Base-by-base conservation (phyloP, 2,329 filamentous ascomycete genomes). In the Fusarium sp. region DNA sequence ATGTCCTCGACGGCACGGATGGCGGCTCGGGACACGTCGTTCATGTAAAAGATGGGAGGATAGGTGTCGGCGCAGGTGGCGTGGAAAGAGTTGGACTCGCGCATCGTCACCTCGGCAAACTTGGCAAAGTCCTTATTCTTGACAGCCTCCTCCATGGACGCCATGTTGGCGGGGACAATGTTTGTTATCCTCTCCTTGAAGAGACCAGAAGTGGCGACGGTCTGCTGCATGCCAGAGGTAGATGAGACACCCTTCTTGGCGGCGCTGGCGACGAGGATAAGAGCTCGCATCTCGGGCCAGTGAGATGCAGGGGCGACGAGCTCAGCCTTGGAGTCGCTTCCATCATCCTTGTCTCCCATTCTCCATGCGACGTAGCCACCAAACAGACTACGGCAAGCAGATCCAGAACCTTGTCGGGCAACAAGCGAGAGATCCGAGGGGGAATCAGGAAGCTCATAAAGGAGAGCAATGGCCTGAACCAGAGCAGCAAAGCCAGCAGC, bases 11-110 rank as follows among this genome's bases (percentile, higher is more conserved):
- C 95, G 17, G 94, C 91, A 61, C 94, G 89, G 69, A 99, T 94
- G 7, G 96, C 95, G 1, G 96, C 94, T 40, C 93, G 88, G 22
- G 93, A 96, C 17, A 96, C 92, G 81, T 99, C 96, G 84, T 98
- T 99, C 88, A 99, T 92, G 87, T 99, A 99, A 84, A 98, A 98
- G 81, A 99, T 99, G 20, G 97, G 96, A 51, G 97, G 96, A 84
- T 94, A 95, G 2, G 96, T 98, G 82, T 99, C 96, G 77, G 97
- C 87, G 82, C 96, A 98, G 66, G 92, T 94, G 40, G 96, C 94
- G 83, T 99, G 96, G 91, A 99, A 99, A 68, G 92, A 94, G 86
- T 99, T 99, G 80, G 93, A 97, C 82, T 99, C 96, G 82, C 92
- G 92, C 95, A 98, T 99, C 17, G 96, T 98, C 71, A 98, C 89